These are phyloP conservation scores for Podaxis sp. DNA, from an alignment of 768 basidiomycete species.

Conservation along the genomic window DNA sequence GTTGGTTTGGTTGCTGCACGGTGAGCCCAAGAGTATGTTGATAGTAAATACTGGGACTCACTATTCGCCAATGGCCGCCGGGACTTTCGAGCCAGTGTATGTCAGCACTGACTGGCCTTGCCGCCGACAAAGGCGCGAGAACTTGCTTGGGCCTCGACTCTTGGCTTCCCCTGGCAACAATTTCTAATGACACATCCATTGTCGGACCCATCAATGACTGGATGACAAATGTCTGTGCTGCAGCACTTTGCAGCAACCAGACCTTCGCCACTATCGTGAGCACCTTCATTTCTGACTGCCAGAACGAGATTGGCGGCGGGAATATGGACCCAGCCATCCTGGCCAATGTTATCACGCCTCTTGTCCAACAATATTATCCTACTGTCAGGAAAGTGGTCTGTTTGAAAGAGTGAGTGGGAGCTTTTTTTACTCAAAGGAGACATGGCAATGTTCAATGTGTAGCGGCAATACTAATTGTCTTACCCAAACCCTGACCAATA, in stretches of 20 bases:
- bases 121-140: constrained; percentile 35
- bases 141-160: constrained; percentile 46
- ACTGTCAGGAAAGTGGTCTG: constrained; percentile 52
- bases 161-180: constrained; percentile 35
- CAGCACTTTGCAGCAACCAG: constrained; percentile 51
- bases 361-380: constrained; percentile 56
- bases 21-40: constrained; percentile 23
- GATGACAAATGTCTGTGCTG: constrained; percentile 51
- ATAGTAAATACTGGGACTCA: background rate
- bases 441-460: background rate
- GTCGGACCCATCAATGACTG: constrained; percentile 50
- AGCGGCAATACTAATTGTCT: constrained; percentile 45
- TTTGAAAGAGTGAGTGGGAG: constrained; percentile 54
- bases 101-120: constrained; percentile 39
- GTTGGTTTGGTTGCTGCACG: constrained; percentile 29
- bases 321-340: background rate
- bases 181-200: constrained; percentile 29
- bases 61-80: constrained; percentile 11
- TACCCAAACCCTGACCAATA: constrained; percentile 49
- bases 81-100: constrained; percentile 48
- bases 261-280: constrained; percentile 50
- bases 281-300: constrained; percentile 45
- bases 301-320: constrained; percentile 26
- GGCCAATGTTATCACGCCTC: constrained; percentile 21
- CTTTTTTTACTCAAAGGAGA: background rate